These are phyloP conservation scores for Aspergillus nidulans DNA, from an alignment of 495 filamentous ascomycete genomes.

Conservation along the genomic window DNA sequence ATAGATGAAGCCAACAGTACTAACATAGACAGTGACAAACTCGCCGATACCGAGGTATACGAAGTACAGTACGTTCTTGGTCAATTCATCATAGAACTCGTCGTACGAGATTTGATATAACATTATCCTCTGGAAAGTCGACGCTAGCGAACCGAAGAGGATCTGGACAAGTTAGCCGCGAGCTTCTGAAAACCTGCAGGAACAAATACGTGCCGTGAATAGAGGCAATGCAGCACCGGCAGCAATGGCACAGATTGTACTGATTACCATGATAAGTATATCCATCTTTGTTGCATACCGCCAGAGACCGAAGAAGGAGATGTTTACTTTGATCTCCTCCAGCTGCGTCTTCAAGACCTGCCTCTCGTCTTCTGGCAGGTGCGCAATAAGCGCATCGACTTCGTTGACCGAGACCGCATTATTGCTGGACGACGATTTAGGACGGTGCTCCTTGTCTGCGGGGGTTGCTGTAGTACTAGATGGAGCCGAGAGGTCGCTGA, in stretches of 20 bases:
- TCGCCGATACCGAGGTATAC: slow-evolving; percentile 85
- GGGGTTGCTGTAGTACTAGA: slow-evolving; percentile 21
- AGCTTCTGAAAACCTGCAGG: neutral
- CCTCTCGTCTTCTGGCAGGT: slow-evolving; percentile 51
- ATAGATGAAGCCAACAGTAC: slow-evolving; percentile 88
- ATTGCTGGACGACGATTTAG: slow-evolving; percentile 7
- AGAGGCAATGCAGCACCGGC: slow-evolving; percentile 79
- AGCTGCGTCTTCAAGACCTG: slow-evolving; percentile 68
- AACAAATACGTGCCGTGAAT: slow-evolving; percentile 62
- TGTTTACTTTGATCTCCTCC: slow-evolving; percentile 58
- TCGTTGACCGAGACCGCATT: slow-evolving; percentile 19
- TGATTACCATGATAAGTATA: slow-evolving; percentile 63
- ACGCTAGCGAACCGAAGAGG: slow-evolving; percentile 73
- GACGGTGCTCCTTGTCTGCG: slow-evolving; percentile 20
- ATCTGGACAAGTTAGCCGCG: slow-evolving; percentile 28
- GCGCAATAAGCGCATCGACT: slow-evolving; percentile 33
- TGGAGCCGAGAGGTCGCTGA: slow-evolving; percentile 16
- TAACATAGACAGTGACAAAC: slow-evolving; percentile 74
- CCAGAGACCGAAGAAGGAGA: slow-evolving; percentile 64
- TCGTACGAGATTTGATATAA: slow-evolving; percentile 38
- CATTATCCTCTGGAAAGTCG: slow-evolving; percentile 64
- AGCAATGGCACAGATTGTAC: slow-evolving; percentile 63
- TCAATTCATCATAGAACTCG: slow-evolving; percentile 57
- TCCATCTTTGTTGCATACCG: slow-evolving; percentile 77
- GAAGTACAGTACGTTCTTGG: slow-evolving; percentile 74